A percentile compares a stretch with the other conserved stretches of the same genome.
phyloP scores from a whole-genome alignment of 2,329 filamentous ascomycete genomes.

The Penicillium thymicola region DNA sequence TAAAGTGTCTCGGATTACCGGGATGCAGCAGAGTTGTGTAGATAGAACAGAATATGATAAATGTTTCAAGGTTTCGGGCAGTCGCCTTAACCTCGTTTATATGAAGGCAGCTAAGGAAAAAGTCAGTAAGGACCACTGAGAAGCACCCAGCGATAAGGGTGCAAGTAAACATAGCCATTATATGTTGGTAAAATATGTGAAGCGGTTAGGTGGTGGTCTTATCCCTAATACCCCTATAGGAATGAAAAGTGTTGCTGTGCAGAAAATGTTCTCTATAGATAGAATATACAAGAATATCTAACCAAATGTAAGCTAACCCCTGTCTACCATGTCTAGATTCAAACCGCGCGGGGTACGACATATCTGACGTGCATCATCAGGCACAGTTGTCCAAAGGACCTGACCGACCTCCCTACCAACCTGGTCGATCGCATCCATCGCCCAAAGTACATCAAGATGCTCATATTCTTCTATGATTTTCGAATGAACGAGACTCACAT shows the following conservation, averaged over 20 bases:
- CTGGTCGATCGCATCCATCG: conserved; percentile 79
- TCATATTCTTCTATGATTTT: conserved; percentile 86
- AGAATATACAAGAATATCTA: background rate
- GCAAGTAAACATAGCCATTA: background rate
- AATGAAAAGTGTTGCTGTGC: background rate
- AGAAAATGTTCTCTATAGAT: background rate
- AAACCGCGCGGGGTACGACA: conserved; percentile 62
- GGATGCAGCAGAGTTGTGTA: background rate
- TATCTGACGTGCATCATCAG: conserved; percentile 51
- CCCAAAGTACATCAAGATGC: conserved; percentile 93
- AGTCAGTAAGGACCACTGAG: background rate
- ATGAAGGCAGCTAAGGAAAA: background rate
- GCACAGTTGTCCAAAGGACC: conserved; percentile 75
- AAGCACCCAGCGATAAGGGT: background rate
- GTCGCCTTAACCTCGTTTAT: background rate
- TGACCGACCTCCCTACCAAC: conserved; percentile 78
- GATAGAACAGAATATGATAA: background rate
- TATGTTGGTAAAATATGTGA: background rate
- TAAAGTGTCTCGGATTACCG: background rate
- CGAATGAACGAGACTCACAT: conserved; percentile 74
- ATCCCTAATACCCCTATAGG: background rate
- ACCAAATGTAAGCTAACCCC: background rate
- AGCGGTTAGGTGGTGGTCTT: background rate
- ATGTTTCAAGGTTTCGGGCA: background rate
- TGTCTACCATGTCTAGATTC: conserved; percentile 4